Conservation (phyloP, 148 eudicot genomes). For the Fagopyrum tataricum region DNA sequence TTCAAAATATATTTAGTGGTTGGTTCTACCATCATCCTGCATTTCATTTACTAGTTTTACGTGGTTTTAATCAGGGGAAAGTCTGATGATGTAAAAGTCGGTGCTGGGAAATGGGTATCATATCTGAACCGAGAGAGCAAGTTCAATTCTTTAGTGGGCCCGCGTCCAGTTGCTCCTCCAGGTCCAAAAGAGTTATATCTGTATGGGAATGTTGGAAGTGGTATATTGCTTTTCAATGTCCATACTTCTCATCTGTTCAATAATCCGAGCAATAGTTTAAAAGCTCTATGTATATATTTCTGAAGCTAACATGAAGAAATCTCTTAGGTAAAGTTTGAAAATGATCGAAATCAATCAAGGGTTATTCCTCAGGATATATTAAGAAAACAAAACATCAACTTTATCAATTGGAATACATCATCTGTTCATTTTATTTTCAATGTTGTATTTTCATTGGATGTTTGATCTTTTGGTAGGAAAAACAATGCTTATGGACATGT, state of each 20-base stretch:
- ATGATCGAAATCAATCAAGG: not conserved
- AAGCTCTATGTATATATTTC: not conserved
- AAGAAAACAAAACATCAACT: not conserved
- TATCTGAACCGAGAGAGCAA: slow-evolving; percentile 86
- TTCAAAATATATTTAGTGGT: not conserved
- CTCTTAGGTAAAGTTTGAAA: not conserved
- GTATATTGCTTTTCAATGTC: slow-evolving; percentile 28
- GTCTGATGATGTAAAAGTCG: slow-evolving; percentile 58
- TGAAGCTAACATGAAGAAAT: not conserved
- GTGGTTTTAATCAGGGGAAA: slow-evolving; percentile 36
- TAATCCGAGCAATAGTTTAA: not conserved
- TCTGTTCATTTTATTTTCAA: not conserved
- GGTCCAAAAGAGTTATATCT: slow-evolving; percentile 93
- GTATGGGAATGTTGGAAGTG: slow-evolving; percentile 97
- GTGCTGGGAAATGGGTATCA: slow-evolving; percentile 96
- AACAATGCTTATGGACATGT: slow-evolving; percentile 99
- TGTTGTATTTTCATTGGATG: not conserved
- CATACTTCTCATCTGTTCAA: slow-evolving; percentile 9
- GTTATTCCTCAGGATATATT: not conserved
- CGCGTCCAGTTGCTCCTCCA: slow-evolving; percentile 68
- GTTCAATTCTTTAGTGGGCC: slow-evolving; percentile 68
- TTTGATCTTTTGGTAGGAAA: slow-evolving; percentile 47
- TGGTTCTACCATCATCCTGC: not conserved
- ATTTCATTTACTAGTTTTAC: not conserved
- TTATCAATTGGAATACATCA: not conserved